Conservation (phyloP, 306 rosid genomes). For the Sophora flavescens region DNA sequence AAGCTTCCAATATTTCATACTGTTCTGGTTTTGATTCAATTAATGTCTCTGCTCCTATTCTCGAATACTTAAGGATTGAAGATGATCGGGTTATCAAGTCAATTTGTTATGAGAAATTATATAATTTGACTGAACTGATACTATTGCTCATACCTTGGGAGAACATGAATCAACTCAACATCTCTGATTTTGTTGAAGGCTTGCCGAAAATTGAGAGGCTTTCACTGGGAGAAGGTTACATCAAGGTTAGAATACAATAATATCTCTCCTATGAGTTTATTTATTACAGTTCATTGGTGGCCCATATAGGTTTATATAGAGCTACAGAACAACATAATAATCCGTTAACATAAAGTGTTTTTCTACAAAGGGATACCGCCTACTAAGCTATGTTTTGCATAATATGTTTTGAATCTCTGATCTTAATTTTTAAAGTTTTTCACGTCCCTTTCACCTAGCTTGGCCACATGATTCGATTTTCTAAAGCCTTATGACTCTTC, state of each 20-base stretch:
- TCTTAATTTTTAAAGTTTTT: neutral
- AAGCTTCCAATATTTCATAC: no score
- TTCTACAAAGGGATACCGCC: no score
- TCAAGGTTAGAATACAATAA: slow-evolving; percentile 25
- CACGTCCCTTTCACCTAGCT: neutral
- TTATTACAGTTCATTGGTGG: neutral
- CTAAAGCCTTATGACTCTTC: neutral
- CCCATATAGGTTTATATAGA: neutral
- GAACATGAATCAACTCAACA: no score
- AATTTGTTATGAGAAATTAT: neutral
- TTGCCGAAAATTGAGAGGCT: slow-evolving; percentile 14
- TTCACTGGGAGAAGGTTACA: neutral
- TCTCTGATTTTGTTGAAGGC: neutral
- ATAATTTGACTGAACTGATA: neutral
- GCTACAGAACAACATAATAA: no score
- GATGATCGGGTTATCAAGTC: neutral
- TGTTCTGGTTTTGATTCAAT: slow-evolving; percentile 16
- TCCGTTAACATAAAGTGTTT: no score
- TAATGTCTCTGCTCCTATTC: slow-evolving; percentile 17
- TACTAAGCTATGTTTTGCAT: no score
- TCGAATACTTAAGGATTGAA: neutral
- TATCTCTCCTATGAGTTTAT: neutral
- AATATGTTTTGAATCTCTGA: no score
- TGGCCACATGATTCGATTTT: neutral
- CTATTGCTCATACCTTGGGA: neutral